Percentiles rank a stretch among this genome's conserved stretches.
Conservation (phyloP, 345 rosid species). For the Laguncularia racemosa region DNA sequence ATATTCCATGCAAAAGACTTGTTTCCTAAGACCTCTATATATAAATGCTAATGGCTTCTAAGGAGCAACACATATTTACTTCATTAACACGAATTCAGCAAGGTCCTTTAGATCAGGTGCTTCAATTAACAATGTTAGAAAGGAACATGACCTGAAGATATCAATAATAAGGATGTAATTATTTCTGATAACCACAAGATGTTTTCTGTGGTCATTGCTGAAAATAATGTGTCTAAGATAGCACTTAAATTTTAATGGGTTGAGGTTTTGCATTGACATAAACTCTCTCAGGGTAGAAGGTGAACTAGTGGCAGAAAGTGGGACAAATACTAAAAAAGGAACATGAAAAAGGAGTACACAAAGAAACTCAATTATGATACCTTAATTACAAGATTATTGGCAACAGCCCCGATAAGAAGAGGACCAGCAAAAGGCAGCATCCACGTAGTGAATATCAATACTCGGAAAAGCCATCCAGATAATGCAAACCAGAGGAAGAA, state of each 20-base stretch:
- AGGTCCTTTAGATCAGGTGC: too few relatives aligned
- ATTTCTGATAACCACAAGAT: not conserved
- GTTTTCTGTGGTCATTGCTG: not conserved
- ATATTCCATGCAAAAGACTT: too few relatives aligned
- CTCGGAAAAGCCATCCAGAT: conserved; percentile 93
- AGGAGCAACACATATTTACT: too few relatives aligned
- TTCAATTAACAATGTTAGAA: too few relatives aligned
- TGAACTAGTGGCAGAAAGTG: not conserved
- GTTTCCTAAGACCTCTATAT: too few relatives aligned
- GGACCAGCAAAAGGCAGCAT: conserved; percentile 91
- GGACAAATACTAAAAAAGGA: not conserved
- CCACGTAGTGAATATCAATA: conserved; percentile 65
- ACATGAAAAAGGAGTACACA: not conserved
- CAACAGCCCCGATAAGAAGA: conserved; percentile 86
- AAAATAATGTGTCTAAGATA: not conserved
- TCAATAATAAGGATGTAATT: too few relatives aligned
- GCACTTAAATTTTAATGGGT: too few relatives aligned
- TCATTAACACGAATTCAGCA: too few relatives aligned
- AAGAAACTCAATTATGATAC: conserved; percentile 21
- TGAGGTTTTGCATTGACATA: too few relatives aligned
- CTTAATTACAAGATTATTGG: conserved; percentile 84
- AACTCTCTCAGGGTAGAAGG: not conserved
- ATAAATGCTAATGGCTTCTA: too few relatives aligned
- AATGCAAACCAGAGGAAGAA: conserved; percentile 92
- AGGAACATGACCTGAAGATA: too few relatives aligned